Evolutionary conservation across 2,329 filamentous ascomycete species (phyloP).

Genomic region (Ceratocystis smalleyi): DNA sequence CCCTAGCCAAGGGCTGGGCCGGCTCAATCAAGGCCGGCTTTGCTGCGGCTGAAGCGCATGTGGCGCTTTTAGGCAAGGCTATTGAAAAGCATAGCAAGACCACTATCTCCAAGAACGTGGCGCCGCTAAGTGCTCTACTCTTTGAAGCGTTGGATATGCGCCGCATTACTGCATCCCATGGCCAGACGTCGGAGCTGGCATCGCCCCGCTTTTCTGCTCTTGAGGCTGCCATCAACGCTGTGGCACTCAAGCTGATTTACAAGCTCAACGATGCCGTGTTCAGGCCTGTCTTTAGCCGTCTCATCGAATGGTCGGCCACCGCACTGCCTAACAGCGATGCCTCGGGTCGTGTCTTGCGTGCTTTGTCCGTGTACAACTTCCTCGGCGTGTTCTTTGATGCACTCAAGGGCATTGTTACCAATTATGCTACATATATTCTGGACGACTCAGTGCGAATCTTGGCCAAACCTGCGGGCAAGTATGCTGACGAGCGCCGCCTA

Average conservation of each 20-base stretch:
- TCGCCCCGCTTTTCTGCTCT: conserved; percentile 39
- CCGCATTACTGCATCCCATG: conserved; percentile 35
- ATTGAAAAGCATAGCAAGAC: conserved; percentile 68
- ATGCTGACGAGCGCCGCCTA: conserved; percentile 38
- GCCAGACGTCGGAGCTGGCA: conserved; percentile 30
- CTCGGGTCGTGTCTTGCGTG: conserved; percentile 42
- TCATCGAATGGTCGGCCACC: conserved; percentile 63
- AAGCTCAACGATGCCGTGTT: conserved; percentile 93
- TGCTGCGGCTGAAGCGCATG: conserved; percentile 48
- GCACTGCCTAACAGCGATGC: conserved; percentile 47
- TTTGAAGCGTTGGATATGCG: conserved; percentile 49
- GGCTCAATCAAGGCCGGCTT: conserved; percentile 47
- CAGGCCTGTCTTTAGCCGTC: conserved; percentile 70
- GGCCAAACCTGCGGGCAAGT: conserved; percentile 27
- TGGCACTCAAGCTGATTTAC: conserved; percentile 78
- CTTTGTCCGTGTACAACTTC: conserved; percentile 70
- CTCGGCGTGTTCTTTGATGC: conserved; percentile 63
- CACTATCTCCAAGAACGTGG: conserved; percentile 58
- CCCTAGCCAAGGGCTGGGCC: conserved; percentile 57
- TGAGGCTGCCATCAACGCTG: conserved; percentile 51
- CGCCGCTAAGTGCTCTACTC: conserved; percentile 50
- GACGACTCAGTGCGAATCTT: conserved; percentile 57
- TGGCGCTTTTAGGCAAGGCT: conserved; percentile 53
- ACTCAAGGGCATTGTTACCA: conserved; percentile 86
- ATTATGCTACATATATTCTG: conserved; percentile 72